Evolutionary conservation across 257 asterid genomes (phyloP).

Genomic region (Mentha longifolia): DNA sequence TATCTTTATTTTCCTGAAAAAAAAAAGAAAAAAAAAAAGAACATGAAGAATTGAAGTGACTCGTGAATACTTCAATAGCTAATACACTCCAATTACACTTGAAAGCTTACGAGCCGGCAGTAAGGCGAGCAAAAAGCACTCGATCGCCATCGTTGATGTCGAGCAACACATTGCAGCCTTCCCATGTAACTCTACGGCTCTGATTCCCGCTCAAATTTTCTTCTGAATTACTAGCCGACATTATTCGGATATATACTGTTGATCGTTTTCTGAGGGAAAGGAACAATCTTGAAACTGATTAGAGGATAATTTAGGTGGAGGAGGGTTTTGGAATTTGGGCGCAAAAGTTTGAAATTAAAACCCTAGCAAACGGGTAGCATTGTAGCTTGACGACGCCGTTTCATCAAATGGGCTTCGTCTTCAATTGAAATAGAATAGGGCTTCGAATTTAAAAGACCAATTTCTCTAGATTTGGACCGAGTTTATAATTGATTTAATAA

Average conservation of each 20-base stretch:
- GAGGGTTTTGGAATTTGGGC: conserved; percentile 36
- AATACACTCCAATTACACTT: background rate
- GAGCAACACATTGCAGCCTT: conserved; percentile 94
- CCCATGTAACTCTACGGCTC: conserved; percentile 78
- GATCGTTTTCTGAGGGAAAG: conserved; percentile 5
- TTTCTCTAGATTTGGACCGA: background rate
- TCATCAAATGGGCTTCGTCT: background rate
- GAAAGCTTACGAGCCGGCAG: conserved; percentile 72
- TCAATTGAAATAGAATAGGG: background rate
- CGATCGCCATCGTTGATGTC: conserved; percentile 96
- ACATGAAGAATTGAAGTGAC: conserved; percentile 14
- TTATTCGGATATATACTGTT: conserved; percentile 15
- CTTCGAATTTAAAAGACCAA: background rate
- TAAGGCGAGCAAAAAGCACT: conserved; percentile 90
- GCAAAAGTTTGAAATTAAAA: conserved; percentile 30
- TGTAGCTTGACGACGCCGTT: conserved; percentile 13
- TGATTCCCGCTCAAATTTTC: conserved; percentile 36
- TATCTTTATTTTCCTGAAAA: conserved; percentile 82
- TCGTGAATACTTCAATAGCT: background rate
- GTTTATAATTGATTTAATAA: too few species aligned
- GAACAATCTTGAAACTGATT: background rate
- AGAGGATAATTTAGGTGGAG: conserved; percentile 13
- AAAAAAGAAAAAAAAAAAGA: too few species aligned
- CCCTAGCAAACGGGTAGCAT: conserved; percentile 31
- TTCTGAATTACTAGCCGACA: conserved; percentile 44